Evolutionary conservation across 179 eudicot genomes (phyloP).

Genomic region (Drosera spatulata): DNA sequence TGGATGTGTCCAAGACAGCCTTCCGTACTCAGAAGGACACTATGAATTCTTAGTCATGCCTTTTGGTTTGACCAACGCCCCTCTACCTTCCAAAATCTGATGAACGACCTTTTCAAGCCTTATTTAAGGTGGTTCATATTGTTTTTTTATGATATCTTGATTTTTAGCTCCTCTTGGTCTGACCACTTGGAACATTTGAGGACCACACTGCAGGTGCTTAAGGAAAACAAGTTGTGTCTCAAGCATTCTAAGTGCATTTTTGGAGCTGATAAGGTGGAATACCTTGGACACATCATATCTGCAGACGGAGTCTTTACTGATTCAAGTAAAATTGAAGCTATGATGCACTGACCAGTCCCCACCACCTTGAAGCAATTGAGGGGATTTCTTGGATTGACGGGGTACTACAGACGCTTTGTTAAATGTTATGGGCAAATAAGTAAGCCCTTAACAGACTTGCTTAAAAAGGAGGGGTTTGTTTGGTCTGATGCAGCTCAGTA

Average conservation of each 20-base stretch:
- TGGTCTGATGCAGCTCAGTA: background rate
- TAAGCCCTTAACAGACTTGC: background rate
- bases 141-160: background rate
- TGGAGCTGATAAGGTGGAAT: background rate
- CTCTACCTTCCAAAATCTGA: background rate
- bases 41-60: background rate
- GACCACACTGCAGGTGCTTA: background rate
- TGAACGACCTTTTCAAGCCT: background rate
- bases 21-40: background rate
- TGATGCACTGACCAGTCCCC: background rate
- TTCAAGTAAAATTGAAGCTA: background rate
- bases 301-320: background rate
- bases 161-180: background rate
- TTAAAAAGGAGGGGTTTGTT: background rate
- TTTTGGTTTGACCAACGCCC: background rate
- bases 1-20: background rate
- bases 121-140: background rate
- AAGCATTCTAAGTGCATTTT: background rate
- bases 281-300: background rate
- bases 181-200: background rate
- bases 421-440: background rate
- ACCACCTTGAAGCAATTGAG: background rate
- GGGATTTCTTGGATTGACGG: background rate
- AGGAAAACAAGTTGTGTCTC: background rate
- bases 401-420: slow-evolving; percentile 1